A percentile compares a stretch with the other conserved stretches of the same genome.
Evolutionary conservation across 2,329 filamentous ascomycete genomes (phyloP).

Genomic region (Zasmidium citrigriseum): DNA sequence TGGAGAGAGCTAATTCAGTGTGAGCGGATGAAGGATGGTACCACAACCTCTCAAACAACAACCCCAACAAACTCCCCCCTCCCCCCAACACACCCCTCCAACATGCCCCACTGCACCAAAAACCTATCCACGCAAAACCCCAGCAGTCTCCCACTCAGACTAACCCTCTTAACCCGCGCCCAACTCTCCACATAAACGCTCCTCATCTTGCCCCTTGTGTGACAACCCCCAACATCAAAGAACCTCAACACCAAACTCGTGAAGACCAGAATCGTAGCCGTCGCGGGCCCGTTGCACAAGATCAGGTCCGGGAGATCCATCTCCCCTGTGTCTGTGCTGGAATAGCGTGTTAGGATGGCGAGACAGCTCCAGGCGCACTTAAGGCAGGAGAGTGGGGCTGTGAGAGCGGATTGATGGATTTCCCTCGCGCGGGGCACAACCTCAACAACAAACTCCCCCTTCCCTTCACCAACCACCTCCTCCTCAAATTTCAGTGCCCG

Average conservation of each 20-base stretch:
- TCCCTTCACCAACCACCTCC: conserved; percentile 12
- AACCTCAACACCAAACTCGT: conserved; percentile 59
- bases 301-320: conserved; percentile 69
- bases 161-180: conserved; percentile 80
- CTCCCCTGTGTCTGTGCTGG: conserved; percentile 10
- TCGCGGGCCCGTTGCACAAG: conserved; percentile 85
- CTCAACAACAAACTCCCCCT: conserved; percentile 43
- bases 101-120: conserved; percentile 75
- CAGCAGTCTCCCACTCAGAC: conserved; percentile 79
- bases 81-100: conserved; percentile 50
- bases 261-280: conserved; percentile 73
- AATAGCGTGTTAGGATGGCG: conserved; percentile 47
- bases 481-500: conserved; percentile 67
- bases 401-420: conserved; percentile 78
- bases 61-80: conserved; percentile 47
- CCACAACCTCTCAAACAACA: conserved; percentile 29
- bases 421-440: conserved; percentile 73
- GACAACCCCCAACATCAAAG: conserved; percentile 41
- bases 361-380: conserved; percentile 66
- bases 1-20: too few species aligned
- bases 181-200: conserved; percentile 90
- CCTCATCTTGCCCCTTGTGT: conserved; percentile 58
- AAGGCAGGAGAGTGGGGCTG: conserved; percentile 69
- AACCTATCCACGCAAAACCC: conserved; percentile 72
- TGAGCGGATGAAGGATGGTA: neutral